A percentile compares a stretch with the other conserved stretches of the same genome.
Evolutionary conservation across 2,329 filamentous ascomycete species (phyloP).

Genomic region (Malbranchea cinnamomea): DNA sequence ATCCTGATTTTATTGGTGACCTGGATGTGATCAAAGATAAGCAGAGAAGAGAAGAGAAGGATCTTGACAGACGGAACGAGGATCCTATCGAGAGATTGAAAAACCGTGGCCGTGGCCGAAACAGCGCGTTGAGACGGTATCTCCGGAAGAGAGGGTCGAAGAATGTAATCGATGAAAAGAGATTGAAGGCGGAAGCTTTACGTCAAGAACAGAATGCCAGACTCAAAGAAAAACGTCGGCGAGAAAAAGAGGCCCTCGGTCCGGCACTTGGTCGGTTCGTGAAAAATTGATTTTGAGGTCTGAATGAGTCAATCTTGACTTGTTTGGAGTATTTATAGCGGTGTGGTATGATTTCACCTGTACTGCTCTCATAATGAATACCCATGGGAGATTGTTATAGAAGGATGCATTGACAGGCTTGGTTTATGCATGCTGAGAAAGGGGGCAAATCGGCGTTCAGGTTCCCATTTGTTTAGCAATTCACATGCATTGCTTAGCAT

Average conservation of each 20-base stretch:
- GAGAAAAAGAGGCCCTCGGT: constrained; percentile 61
- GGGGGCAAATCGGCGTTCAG: too few relatives aligned
- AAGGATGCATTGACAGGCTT: too few relatives aligned
- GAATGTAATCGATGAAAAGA: constrained; percentile 94
- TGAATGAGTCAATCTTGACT: too few relatives aligned
- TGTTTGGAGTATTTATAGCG: too few relatives aligned
- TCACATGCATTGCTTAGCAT: too few relatives aligned
- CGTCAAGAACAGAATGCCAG: constrained; percentile 53
- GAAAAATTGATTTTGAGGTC: constrained; percentile 14
- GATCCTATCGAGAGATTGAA: constrained; percentile 45
- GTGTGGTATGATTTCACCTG: too few relatives aligned
- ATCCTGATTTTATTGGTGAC: constrained; percentile 82
- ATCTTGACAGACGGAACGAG: constrained; percentile 57
- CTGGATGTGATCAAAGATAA: constrained; percentile 68
- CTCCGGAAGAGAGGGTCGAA: constrained; percentile 80
- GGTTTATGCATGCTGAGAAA: too few relatives aligned
- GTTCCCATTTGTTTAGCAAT: too few relatives aligned
- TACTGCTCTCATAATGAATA: too few relatives aligned
- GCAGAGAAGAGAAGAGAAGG: constrained; percentile 60
- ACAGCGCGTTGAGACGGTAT: constrained; percentile 74
- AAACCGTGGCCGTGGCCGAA: constrained; percentile 77
- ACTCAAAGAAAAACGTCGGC: constrained; percentile 50
- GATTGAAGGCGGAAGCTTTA: constrained; percentile 70
- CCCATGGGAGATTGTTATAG: too few relatives aligned
- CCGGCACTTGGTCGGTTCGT: constrained; percentile 78